Evolutionary conservation across 768 basidiomycete species (phyloP).

Genomic region (Termitomyces sp.): DNA sequence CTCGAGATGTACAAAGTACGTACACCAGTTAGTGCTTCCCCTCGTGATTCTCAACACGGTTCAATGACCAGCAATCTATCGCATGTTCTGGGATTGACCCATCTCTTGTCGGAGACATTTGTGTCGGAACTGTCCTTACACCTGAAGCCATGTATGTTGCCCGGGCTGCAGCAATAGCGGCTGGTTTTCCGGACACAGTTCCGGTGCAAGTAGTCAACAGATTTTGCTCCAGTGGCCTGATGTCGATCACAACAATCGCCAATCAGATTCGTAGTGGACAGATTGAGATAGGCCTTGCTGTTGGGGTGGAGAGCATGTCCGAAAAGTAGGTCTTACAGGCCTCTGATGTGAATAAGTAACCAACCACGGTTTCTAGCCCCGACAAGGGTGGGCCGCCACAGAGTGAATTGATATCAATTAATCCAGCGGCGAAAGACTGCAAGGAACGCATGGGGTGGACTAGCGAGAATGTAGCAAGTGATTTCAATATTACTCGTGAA

Average conservation of each 20-base stretch:
- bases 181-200: conserved; percentile 74
- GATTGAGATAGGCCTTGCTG: conserved; percentile 72
- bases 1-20: conserved; percentile 74
- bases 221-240: conserved; percentile 83
- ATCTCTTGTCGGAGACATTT: conserved; percentile 65
- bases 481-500: conserved; percentile 66
- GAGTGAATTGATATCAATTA: conserved; percentile 55
- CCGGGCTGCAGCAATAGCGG: conserved; percentile 69
- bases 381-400: conserved; percentile 57
- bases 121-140: conserved; percentile 72
- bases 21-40: background rate
- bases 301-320: conserved; percentile 89
- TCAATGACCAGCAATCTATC: conserved; percentile 46
- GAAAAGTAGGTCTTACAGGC: conserved; percentile 42
- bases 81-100: conserved; percentile 57
- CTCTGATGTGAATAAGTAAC: background rate
- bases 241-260: conserved; percentile 73
- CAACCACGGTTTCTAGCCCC: conserved; percentile 36
- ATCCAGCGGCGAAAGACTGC: conserved; percentile 56
- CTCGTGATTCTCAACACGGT: conserved; percentile 1
- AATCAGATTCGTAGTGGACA: conserved; percentile 76
- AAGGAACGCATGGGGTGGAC: conserved; percentile 85
- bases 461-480: conserved; percentile 77
- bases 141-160: conserved; percentile 65
- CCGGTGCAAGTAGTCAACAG: conserved; percentile 74